Base-by-base conservation (phyloP, 129 eudicot species). In the Logfia minima region DNA sequence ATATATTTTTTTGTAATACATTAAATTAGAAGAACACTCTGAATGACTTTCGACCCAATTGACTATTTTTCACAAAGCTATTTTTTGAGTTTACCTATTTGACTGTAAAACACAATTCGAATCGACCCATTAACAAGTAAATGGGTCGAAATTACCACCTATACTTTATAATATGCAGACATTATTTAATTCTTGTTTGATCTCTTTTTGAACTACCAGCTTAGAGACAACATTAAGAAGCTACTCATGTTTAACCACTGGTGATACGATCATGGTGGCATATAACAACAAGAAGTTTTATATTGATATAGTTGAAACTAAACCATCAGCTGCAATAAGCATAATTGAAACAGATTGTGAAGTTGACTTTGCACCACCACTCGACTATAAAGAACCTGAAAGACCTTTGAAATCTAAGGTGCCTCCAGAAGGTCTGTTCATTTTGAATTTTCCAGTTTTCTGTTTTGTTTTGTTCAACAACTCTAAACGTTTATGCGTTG, bases 301-400 rank as follows among this genome's bases (percentile, higher is more conserved):
- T 85, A 91, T 91, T 41, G 81, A 91, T 77, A 84, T 91, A 51
- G 87, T 91, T 55, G 97, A 91, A 77, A 80, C 97, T 3, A 87
- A 87, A 78, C 97, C 97, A 16, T 85, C 89, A 4, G 61, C 82
- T 37, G 97, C 95, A 19, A 75, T 91, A 8, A 85, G 95, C 78
- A 84, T 91, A 43, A 85, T 91, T 19, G 97, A 89, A 79, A 91
- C 95, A 1, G 95, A 91, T 62, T 91, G 97, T 78, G 97, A 91
- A 75, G 97, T 88, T 21, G 97, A 91, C 61, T 91, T 91, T 76
- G 94, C 95, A 8, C 92, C 95, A 77, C 97, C 97, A 5, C 85
- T 91, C 17, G 97, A 92, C 74, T 92, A 89, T 77, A 80, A 85
- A 81, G 95, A 92, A 82, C 92, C 95, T 16, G 95, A 89, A 83